Conservation (phyloP, 108 stramenopile genomes). For the Cyclotella baltica region DNA sequence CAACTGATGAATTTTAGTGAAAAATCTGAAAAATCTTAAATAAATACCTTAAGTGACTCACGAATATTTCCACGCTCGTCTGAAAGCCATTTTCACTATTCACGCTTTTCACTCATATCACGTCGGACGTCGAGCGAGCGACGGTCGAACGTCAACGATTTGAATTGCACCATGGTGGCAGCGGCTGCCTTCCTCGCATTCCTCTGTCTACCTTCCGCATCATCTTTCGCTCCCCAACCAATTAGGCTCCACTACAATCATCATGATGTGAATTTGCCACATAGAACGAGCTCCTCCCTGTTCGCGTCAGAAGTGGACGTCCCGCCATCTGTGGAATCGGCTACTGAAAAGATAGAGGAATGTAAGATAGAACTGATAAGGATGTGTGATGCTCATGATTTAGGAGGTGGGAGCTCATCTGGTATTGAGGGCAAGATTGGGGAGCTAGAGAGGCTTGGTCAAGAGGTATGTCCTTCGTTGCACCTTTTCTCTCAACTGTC, state of each 20-base stretch:
- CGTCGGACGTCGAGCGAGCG: too few relatives aligned
- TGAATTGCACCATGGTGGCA: background rate
- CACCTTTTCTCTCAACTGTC: constrained; percentile 12
- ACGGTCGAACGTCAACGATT: too few relatives aligned
- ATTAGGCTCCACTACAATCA: background rate
- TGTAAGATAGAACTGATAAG: constrained; percentile 38
- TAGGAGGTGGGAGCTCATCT: constrained; percentile 16
- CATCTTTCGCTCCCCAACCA: background rate
- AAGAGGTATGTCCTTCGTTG: constrained; percentile 37
- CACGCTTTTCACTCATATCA: too few relatives aligned
- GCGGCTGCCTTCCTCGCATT: background rate
- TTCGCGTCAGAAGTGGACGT: background rate
- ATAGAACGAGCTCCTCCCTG: background rate
- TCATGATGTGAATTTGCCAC: background rate
- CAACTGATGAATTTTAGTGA: too few relatives aligned
- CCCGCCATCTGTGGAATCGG: background rate
- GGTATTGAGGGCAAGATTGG: constrained; percentile 29
- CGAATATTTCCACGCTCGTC: too few relatives aligned
- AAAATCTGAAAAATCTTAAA: too few relatives aligned
- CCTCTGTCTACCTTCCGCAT: background rate
- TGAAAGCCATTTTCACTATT: too few relatives aligned
- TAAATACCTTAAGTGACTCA: too few relatives aligned
- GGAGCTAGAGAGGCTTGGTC: constrained; percentile 41
- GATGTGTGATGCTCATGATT: constrained; percentile 35
- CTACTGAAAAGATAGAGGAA: constrained; percentile 35